Percentiles rank a stretch among this genome's conserved stretches.
Evolutionary conservation across 805 yeast genomes (phyloP).

Genomic region (Groenewaldozyma salmanticensis): DNA sequence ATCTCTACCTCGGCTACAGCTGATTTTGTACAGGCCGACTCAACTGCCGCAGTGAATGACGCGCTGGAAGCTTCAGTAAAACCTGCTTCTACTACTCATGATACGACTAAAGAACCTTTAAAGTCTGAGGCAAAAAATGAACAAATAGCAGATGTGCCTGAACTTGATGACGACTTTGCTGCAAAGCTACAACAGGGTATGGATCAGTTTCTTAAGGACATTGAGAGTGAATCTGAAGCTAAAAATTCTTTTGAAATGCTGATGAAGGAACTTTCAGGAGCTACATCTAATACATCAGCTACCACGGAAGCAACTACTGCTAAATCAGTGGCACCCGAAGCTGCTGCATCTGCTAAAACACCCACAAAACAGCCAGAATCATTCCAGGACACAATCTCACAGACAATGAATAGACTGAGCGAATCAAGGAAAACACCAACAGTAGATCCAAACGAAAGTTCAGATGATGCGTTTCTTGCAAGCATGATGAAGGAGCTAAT

Average conservation of each 20-base stretch:
- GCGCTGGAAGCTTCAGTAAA: not conserved
- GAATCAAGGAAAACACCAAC: conserved; percentile 45
- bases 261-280: conserved; percentile 18
- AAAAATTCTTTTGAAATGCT: conserved; percentile 41
- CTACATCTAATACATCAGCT: conserved; percentile 7
- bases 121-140: conserved; percentile 10
- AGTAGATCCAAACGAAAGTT: conserved; percentile 47
- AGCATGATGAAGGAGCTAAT: conserved; percentile 57
- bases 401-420: conserved; percentile 70
- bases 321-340: conserved; percentile 3
- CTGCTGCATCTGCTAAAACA: conserved; percentile 13
- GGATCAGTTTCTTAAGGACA: conserved; percentile 38
- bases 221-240: conserved; percentile 33
- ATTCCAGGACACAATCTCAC: conserved; percentile 68
- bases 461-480: conserved; percentile 43
- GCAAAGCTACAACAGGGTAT: conserved; percentile 30
- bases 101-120: no score
- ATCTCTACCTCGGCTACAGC: not conserved
- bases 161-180: conserved; percentile 31
- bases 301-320: conserved; percentile 2
- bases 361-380: conserved; percentile 8
- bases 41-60: conserved; percentile 3
- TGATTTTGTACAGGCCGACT: not conserved
- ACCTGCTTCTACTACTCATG: conserved; percentile 1
- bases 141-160: conserved; percentile 20